These are phyloP conservation scores for Oryza glumipatula DNA, from an alignment of 176 grass and related monocot genomes.

Conservation along the genomic window DNA sequence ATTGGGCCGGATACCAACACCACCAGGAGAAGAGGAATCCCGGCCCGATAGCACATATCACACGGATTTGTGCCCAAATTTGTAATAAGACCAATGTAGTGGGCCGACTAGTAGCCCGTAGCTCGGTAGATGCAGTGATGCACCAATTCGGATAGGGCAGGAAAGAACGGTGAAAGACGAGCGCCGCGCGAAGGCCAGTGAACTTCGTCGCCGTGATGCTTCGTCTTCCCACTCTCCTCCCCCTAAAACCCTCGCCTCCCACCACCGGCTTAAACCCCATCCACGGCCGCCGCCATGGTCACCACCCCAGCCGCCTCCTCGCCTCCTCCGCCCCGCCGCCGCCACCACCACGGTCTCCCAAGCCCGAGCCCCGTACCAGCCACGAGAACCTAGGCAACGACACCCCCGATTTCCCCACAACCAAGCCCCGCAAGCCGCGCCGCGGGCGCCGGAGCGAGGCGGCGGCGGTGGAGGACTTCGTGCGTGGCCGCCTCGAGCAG, in stretches of 20 bases:
- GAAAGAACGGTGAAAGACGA: neutral
- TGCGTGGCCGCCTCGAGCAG: constrained; percentile 68
- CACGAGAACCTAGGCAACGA: neutral
- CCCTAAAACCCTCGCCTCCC: constrained; percentile 46
- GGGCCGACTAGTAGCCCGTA: neutral
- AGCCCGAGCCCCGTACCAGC: constrained; percentile 1
- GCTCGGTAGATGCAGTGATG: neutral
- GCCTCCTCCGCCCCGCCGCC: constrained; percentile 34
- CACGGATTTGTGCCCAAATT: neutral
- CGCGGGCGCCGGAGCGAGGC: constrained; percentile 62
- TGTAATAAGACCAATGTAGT: neutral
- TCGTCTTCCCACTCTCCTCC: constrained; percentile 43
- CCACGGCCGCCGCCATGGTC: neutral
- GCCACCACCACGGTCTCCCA: neutral
- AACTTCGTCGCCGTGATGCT: constrained; percentile 41
- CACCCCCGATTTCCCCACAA: constrained; percentile 25
- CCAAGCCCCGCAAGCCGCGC: constrained; percentile 59
- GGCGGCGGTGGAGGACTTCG: constrained; percentile 74
- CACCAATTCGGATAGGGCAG: constrained; percentile 32
- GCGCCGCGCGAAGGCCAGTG: neutral
- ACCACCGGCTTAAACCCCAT: neutral
- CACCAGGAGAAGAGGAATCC: too few species aligned
- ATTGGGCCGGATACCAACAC: neutral
- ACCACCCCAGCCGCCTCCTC: constrained; percentile 5
- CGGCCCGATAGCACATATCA: too few species aligned